Percentiles rank a stretch among this genome's conserved stretches.
phyloP scores from a whole-genome alignment of 2,329 filamentous ascomycete genomes.

The Alternaria brassicicola region DNA sequence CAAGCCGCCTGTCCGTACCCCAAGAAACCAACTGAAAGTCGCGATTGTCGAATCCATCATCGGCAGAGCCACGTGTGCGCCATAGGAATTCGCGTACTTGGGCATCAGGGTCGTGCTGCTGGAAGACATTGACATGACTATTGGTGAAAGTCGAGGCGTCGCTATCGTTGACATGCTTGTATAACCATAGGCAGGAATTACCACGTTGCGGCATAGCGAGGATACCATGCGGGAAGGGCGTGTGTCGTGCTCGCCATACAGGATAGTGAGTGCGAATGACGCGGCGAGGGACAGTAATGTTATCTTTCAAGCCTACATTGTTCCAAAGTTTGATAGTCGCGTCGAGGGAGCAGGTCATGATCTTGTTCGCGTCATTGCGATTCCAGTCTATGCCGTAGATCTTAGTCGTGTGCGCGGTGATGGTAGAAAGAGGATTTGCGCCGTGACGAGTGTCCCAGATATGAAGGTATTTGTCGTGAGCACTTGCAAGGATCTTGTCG shows the following conservation, averaged over 20 bases:
- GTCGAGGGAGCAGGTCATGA: slow-evolving; percentile 89
- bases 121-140: slow-evolving; percentile 55
- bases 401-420: slow-evolving; percentile 87
- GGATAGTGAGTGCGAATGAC: slow-evolving; percentile 84
- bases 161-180: slow-evolving; percentile 66
- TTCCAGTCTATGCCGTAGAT: slow-evolving; percentile 98
- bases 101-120: slow-evolving; percentile 57
- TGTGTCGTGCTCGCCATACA: slow-evolving; percentile 89
- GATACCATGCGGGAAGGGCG: slow-evolving; percentile 84
- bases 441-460: slow-evolving; percentile 90
- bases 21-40: slow-evolving; percentile 94
- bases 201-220: slow-evolving; percentile 92
- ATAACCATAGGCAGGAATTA: slow-evolving; percentile 83
- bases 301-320: slow-evolving; percentile 65
- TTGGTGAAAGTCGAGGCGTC: slow-evolving; percentile 29
- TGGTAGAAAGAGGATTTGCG: slow-evolving; percentile 78
- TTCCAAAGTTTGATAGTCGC: slow-evolving; percentile 96
- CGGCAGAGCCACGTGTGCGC: slow-evolving; percentile 72
- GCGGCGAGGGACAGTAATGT: slow-evolving; percentile 51
- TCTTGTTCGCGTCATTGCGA: slow-evolving; percentile 70
- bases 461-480: slow-evolving; percentile 84
- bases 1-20: slow-evolving; percentile 84
- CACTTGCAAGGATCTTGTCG: slow-evolving; percentile 84
- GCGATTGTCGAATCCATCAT: slow-evolving; percentile 75
- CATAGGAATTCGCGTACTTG: slow-evolving; percentile 91